Base-by-base conservation (phyloP, 352 stramenopile genomes). In the Bremia lactucae region DNA sequence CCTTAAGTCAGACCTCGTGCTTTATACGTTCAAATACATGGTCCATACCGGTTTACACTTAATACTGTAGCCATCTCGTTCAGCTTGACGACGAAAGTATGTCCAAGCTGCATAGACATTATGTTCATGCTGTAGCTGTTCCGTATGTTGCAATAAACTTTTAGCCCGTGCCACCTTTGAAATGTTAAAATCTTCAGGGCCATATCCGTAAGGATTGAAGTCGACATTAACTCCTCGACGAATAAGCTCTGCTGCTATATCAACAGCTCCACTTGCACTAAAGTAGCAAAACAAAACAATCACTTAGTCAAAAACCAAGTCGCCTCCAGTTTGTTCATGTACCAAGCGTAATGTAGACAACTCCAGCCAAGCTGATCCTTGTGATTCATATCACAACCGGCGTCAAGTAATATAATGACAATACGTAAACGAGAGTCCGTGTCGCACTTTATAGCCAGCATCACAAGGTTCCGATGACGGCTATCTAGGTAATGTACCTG, bases 271-370 rank as follows among this genome's bases (percentile, higher is more conserved):
- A 13, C 67, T 79, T 0, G 80, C 80, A 46, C 78, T 90, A 35
- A 16, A 55, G 14, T 2, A 13, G 28, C n/a, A n/a, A 24, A 16
- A 20, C 14, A 34, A 42, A 29, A 3, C 59, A 39, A 48, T n/a
- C 15, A n/a, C 22, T 51, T 20, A 57, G 42, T 38, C 10, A 6
- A 28, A 28, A 28, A 28, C 24, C 24, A 28, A 10, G 6, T 28
- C 10, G 6, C 24, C 6, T 28, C 24, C 24, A 13, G 21, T 25
- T 4, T 10, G 36, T 3, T 4, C 10, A 55, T 58, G 24, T 72
- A 90, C 78, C 80, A 93, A 19, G 80, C 80, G 44, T 93, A 87
- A 44, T 93, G 80, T 18, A 93, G 42, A 34, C 80, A 93, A 59
- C 61, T 93, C 80, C 80, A 93, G 20, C 80, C 78, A 23, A 84